Evolutionary conservation across 176 grass and related monocot species (phyloP).

Genomic region (Thalia dealbata): DNA sequence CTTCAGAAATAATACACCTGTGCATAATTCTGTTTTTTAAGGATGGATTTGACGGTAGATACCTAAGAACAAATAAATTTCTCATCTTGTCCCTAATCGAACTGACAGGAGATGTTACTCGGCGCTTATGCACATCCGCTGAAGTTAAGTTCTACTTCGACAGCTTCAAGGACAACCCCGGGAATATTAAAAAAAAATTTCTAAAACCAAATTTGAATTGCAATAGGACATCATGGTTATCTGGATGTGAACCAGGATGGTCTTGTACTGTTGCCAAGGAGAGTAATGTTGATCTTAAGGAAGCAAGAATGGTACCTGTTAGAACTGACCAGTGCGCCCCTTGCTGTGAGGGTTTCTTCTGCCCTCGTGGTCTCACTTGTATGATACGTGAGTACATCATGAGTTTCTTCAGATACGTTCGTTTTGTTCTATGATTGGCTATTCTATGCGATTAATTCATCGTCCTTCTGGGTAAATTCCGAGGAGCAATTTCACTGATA

Average conservation of each 20-base stretch:
- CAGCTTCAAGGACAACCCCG: slow-evolving; percentile 25
- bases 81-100: not conserved
- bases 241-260: slow-evolving; percentile 71
- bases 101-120: slow-evolving; percentile 36
- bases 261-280: slow-evolving; percentile 26
- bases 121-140: slow-evolving; percentile 38
- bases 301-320: slow-evolving; percentile 21
- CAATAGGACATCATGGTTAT: slow-evolving; percentile 44
- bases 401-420: not conserved
- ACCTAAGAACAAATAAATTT: not conserved
- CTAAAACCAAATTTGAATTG: slow-evolving; percentile 75
- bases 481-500: not conserved
- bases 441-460: not conserved
- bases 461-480: too few species aligned
- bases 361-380: slow-evolving; percentile 72
- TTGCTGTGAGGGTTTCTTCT: slow-evolving; percentile 90
- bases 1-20: not conserved
- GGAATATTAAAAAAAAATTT: slow-evolving; percentile 22
- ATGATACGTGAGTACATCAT: slow-evolving; percentile 67
- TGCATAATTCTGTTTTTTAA: not conserved
- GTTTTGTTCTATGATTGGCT: not conserved
- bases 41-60: not conserved
- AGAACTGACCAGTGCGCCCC: slow-evolving; percentile 33
- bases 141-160: slow-evolving; percentile 73
- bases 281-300: not conserved